Evolutionary conservation across 2,329 filamentous ascomycete genomes (phyloP).

Genomic region (Penicillium aurantiogriseum): DNA sequence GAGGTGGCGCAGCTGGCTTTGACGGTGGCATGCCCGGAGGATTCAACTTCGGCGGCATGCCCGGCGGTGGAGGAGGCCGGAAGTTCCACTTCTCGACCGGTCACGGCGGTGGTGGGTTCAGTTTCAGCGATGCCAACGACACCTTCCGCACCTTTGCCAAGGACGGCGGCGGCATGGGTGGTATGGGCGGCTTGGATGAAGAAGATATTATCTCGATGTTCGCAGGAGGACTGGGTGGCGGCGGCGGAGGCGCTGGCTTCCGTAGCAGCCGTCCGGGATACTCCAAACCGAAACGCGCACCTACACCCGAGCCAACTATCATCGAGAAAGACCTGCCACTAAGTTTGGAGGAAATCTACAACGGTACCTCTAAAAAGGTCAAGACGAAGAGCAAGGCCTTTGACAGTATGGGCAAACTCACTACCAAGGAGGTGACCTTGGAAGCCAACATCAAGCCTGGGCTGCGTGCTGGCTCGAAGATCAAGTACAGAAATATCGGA

Average conservation of each 20-base stretch:
- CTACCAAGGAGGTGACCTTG: slow-evolving; percentile 81
- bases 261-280: slow-evolving; percentile 28
- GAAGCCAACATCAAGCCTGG: slow-evolving; percentile 96
- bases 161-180: slow-evolving; percentile 50
- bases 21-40: slow-evolving; percentile 56
- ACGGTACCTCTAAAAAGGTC: slow-evolving; percentile 90
- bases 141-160: slow-evolving; percentile 86
- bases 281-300: slow-evolving; percentile 35
- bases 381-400: slow-evolving; percentile 97
- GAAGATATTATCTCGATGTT: slow-evolving; percentile 57
- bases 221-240: slow-evolving; percentile 43
- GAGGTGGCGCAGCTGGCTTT: slow-evolving; percentile 56
- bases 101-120: slow-evolving; percentile 66
- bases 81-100: slow-evolving; percentile 49
- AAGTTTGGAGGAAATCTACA: slow-evolving; percentile 83
- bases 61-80: slow-evolving; percentile 50
- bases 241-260: slow-evolving; percentile 33
- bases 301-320: slow-evolving; percentile 81
- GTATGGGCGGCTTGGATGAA: slow-evolving; percentile 48
- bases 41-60: slow-evolving; percentile 52
- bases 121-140: slow-evolving; percentile 76
- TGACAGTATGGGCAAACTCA: slow-evolving; percentile 78
- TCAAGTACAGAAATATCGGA: slow-evolving; percentile 96
- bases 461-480: slow-evolving; percentile 94
- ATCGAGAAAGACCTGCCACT: slow-evolving; percentile 81